phyloP scores from a whole-genome alignment of 2,329 filamentous ascomycete species.

The Furcasterigmium sp. region DNA sequence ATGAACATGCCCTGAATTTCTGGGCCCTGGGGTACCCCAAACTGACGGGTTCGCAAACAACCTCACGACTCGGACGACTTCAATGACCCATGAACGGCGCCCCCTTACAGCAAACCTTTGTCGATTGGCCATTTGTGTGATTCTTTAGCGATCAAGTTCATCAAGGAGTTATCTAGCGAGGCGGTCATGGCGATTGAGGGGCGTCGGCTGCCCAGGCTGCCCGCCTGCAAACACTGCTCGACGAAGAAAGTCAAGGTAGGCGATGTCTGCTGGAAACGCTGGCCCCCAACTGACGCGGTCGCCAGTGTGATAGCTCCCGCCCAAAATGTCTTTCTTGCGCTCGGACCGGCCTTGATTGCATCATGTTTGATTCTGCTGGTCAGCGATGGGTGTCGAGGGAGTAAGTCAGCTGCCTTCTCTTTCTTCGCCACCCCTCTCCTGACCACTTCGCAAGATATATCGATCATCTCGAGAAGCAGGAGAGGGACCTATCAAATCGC shows the following conservation, averaged over 20 bases:
- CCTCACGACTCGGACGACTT: too few relatives aligned
- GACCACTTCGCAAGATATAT: slow-evolving; percentile 10
- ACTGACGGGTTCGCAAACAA: too few relatives aligned
- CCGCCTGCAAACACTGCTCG: slow-evolving; percentile 9
- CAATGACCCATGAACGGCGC: too few relatives aligned
- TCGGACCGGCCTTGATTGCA: slow-evolving; percentile 17
- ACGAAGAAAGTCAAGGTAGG: slow-evolving; percentile 10
- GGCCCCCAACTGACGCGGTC: not conserved
- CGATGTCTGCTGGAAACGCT: not conserved
- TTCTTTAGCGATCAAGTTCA: too few relatives aligned
- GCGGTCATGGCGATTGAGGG: slow-evolving; percentile 3
- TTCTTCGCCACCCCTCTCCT: too few relatives aligned
- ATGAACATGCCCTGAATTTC: too few relatives aligned
- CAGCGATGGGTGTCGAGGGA: slow-evolving; percentile 16
- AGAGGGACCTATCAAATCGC: not conserved
- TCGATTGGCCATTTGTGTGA: too few relatives aligned
- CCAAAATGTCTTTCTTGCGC: slow-evolving; percentile 22
- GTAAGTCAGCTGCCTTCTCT: slow-evolving; percentile 4
- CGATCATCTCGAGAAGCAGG: slow-evolving; percentile 17
- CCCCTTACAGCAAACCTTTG: too few relatives aligned
- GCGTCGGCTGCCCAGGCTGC: slow-evolving; percentile 5
- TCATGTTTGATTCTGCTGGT: slow-evolving; percentile 18
- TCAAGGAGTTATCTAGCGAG: too few relatives aligned
- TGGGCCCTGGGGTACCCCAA: too few relatives aligned
- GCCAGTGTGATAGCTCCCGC: slow-evolving; percentile 20